Percentiles rank a stretch among this genome's conserved stretches.
phyloP scores from a whole-genome alignment of 352 stramenopile species.

The Pythium dissotocum region DNA sequence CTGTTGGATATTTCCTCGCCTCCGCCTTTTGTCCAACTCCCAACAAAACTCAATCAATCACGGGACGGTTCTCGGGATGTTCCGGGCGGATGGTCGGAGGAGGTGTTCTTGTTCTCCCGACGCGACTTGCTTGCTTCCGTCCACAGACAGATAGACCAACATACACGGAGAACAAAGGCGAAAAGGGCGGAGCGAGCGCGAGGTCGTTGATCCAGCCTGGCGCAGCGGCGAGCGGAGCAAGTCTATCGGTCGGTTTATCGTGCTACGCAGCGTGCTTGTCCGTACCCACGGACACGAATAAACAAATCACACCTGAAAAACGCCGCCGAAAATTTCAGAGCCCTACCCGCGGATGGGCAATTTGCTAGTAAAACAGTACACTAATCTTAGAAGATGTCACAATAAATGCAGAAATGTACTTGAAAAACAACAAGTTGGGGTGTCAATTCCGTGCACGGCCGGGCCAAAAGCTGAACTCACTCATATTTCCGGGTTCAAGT shows the following conservation, averaged over 20 bases:
- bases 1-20: background rate
- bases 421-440: conserved; percentile 16
- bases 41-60: conserved; percentile 6
- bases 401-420: conserved; percentile 3
- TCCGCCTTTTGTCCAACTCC: background rate
- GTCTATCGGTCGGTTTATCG: conserved; percentile 4
- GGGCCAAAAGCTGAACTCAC: conserved; percentile 28
- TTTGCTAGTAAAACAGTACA: conserved; percentile 14
- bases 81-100: background rate
- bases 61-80: background rate
- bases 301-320: conserved; percentile 25
- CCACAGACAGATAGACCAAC: background rate
- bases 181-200: background rate
- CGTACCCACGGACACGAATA: conserved; percentile 1
- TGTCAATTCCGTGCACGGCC: conserved; percentile 31
- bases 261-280: background rate
- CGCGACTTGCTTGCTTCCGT: background rate
- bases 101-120: background rate
- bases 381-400: background rate
- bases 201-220: background rate
- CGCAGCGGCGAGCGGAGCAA: background rate
- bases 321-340: conserved; percentile 66
- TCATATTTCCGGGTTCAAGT: conserved; percentile 14
- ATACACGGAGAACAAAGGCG: conserved; percentile 16
- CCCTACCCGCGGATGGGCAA: conserved; percentile 44